phyloP scores from a whole-genome alignment of 192 early-diverging fungal species.

The Lobosporangium transversale region DNA sequence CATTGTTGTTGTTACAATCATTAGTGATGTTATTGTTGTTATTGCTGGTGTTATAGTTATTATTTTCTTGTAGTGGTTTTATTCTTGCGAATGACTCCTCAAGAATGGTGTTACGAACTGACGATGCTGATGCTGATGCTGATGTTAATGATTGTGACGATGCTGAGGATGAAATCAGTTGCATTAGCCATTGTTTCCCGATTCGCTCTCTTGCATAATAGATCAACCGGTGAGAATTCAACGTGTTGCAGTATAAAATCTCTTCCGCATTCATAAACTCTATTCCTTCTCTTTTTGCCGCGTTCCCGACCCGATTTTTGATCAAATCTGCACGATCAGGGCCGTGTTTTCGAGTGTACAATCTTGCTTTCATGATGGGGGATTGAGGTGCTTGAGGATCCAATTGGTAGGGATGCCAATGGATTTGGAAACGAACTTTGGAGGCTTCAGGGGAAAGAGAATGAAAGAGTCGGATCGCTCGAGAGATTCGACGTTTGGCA shows the following conservation, averaged over 20 bases:
- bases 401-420: constrained; percentile 25
- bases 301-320: not conserved
- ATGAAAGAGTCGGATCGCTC: constrained; percentile 10
- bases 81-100: not conserved
- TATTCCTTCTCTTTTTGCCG: constrained; percentile 19
- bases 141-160: no score
- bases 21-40: not conserved
- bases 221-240: constrained; percentile 22
- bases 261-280: constrained; percentile 2
- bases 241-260: constrained; percentile 14
- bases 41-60: not conserved
- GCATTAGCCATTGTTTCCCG: not conserved
- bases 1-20: not conserved
- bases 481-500: constrained; percentile 12
- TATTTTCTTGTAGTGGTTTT: not conserved
- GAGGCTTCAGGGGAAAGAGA: not conserved
- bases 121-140: no score
- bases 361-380: not conserved
- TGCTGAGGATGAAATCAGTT: not conserved
- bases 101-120: no score
- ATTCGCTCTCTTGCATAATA: constrained; percentile 16
- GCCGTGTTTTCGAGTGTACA: constrained; percentile 20
- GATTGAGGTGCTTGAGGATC: constrained; percentile 13
- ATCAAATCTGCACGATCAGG: not conserved
- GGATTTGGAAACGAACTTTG: constrained; percentile 21